Conservation (phyloP, 2,329 filamentous ascomycete species). For the Bipolaris victoriae region DNA sequence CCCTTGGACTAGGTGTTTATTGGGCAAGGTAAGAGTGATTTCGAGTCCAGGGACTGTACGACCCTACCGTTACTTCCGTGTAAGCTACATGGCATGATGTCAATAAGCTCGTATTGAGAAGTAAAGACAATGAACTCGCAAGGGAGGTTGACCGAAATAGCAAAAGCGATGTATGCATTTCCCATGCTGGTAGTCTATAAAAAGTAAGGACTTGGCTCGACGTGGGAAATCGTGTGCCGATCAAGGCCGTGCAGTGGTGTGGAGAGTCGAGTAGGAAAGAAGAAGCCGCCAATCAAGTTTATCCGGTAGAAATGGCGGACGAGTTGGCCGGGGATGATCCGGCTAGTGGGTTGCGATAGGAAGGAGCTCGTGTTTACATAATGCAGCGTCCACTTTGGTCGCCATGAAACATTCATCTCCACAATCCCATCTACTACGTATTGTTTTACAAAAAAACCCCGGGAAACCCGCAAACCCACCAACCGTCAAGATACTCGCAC, state of each 20-base stretch:
- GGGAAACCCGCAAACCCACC: no score
- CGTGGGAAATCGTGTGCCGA: background rate
- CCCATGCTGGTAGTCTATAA: background rate
- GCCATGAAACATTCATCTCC: no score
- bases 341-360: background rate
- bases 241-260: background rate
- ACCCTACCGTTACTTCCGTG: background rate
- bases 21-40: no score
- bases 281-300: background rate
- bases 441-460: no score
- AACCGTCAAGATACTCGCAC: no score
- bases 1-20: background rate
- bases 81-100: no score
- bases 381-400: no score
- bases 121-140: background rate
- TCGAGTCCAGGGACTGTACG: background rate
- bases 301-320: background rate
- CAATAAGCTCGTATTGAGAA: background rate
- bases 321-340: background rate
- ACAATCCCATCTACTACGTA: no score
- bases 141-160: background rate
- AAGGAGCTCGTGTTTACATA: background rate
- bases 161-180: background rate
- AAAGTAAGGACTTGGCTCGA: background rate
- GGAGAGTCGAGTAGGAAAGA: background rate